Base-by-base conservation (phyloP, 345 rosid genomes). In the Pseudoturritis turrita region DNA sequence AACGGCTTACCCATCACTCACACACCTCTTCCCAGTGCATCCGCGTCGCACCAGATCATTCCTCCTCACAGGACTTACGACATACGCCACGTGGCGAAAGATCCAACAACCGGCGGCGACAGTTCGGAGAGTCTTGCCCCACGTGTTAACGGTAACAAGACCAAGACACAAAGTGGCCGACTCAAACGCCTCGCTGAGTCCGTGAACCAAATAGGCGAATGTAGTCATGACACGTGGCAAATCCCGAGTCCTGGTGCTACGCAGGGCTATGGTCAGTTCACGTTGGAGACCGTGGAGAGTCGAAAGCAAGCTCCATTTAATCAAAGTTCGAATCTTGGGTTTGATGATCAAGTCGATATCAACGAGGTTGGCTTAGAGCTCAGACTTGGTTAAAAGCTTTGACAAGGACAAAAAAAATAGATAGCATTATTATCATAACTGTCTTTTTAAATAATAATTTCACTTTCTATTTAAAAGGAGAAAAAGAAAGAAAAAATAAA, bases 81-180 rank as follows among this genome's bases (percentile, higher is more conserved):
- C 77, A 85, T 87, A 17, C 92, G 92, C 74, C 89, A 87, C 76
- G 87, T 85, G 58, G 61, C 85, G 12, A 85, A 68, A 78, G 82
- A 78, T 22, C 62, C 75, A 41, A 18, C 25, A 70, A 19, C 74
- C 15, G 37, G 60, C 49, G 62, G 56, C n/a, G 74, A 67, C 11
- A 74, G 62, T 33, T 74, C 73, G 33, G 73, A 62, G 41, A 31
- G 53, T 39, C 37, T 65, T 31, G 59, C 70, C 5, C 50, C n/a
- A 67, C 57, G 60, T 46, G 71, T 31, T 7, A 77, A 58, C 68
- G 72, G 41, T 58, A 40, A 19, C 53, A 81, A 76, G 72, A 66
- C n/a, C 40, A 76, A 67, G 77, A 68, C 72, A 50, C 62, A 77
- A 64, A 53, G 41, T 55, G 65, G 75, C 73, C 79, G 81, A 18